Base-by-base conservation (phyloP, 495 filamentous ascomycete genomes). In the Penicillium maclennaniae region DNA sequence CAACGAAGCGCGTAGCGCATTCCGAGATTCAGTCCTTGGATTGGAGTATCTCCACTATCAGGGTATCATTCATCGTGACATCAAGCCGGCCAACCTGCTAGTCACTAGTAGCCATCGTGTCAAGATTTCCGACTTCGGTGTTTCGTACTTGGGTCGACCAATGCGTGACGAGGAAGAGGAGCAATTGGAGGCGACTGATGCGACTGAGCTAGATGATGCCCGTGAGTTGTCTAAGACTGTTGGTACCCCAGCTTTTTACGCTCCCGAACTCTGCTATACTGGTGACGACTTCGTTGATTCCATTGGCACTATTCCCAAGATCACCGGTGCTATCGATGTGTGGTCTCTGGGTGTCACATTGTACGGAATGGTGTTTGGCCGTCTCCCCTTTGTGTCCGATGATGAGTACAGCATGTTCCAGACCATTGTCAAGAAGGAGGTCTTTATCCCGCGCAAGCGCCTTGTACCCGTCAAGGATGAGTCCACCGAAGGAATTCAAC, bases 61-160 rank as follows among this genome's bases (percentile, higher is more conserved):
- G 70, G 91, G 91, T 27, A 92, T 99, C 40, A 91, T 97, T 40
- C 93, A 99, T 65, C 88, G 93, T 27, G 93, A 99, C 66, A 99
- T 99, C 73, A 99, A 99, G 68, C 93, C 93, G 0, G 91, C 92
- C n/a, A 99, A 99, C 67, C 79, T 99, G 6, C 78, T 99, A 7
- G 87, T 91, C 73, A 95, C 91, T 6, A 81, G 78, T 51, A 87
- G 91, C 58, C 82, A 91, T 61, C 83, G 87, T 12, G 88, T 96
- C 56, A 99, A 97, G 76, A 99, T 99, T 43, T 97, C 93, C n/a
- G 93, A 99, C 65, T 99, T 99, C 72, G 93, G 93, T 26, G 93
- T 99, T 4, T 97, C 93, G 0, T 99, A 97, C 68, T 85, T 97
- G 41, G 95, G 93, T 19, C 82, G 88, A 46, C 88, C 89, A 0